These are phyloP conservation scores for Leptosphaerulina australis DNA, from an alignment of 2,329 filamentous ascomycete species.

Conservation along the genomic window DNA sequence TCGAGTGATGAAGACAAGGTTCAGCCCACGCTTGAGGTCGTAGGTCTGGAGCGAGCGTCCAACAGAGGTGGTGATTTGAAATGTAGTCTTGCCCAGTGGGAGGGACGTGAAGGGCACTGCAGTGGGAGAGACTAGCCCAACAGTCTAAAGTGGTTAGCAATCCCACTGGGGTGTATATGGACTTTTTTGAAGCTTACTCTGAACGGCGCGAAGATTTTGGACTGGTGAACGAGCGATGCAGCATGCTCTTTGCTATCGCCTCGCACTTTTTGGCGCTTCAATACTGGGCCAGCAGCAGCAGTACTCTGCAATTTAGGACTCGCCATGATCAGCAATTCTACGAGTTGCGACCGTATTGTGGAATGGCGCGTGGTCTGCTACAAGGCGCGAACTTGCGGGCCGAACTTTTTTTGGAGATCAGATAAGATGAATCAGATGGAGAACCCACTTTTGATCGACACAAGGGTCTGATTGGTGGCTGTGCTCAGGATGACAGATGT, in stretches of 20 bases:
- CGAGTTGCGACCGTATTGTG: background rate
- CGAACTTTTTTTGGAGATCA: conserved; percentile 7
- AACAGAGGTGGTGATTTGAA: conserved; percentile 95
- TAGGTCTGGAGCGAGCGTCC: conserved; percentile 93
- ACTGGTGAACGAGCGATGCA: conserved; percentile 56
- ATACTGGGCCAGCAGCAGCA: conserved; percentile 56
- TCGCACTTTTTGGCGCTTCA: conserved; percentile 65
- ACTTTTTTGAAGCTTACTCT: conserved; percentile 72
- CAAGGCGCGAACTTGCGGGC: conserved; percentile 4
- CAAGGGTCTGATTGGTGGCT: no score
- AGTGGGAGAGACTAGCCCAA: conserved; percentile 92
- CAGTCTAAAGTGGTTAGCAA: conserved; percentile 64
- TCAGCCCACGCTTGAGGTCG: conserved; percentile 86
- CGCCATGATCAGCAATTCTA: conserved; percentile 50
- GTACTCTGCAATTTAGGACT: conserved; percentile 56
- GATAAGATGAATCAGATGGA: conserved; percentile 5
- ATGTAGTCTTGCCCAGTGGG: conserved; percentile 89
- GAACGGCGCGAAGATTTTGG: conserved; percentile 91
- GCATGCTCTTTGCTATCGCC: conserved; percentile 47
- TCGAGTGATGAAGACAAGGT: conserved; percentile 89
- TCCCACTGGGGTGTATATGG: background rate
- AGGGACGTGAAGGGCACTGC: conserved; percentile 87
- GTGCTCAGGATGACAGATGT: no score
- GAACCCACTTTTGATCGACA: no score
- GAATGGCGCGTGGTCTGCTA: background rate